Conservation (phyloP, 2,329 filamentous ascomycete species). For the Colletotrichum graminicola region DNA sequence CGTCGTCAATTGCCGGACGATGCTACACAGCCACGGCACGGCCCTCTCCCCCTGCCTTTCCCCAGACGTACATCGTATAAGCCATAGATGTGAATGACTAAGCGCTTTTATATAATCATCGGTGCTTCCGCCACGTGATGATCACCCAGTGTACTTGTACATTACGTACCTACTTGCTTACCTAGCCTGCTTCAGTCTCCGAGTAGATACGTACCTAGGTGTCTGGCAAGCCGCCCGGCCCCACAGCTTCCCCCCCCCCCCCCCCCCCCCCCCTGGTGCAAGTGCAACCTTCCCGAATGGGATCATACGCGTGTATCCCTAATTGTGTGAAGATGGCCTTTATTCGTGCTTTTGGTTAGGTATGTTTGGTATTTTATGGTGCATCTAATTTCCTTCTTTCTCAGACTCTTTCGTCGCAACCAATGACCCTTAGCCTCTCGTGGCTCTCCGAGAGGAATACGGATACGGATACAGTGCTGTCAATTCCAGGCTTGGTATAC, state of each 20-base stretch:
- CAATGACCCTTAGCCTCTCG: background rate
- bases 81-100: background rate
- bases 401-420: background rate
- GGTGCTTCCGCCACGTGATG: too few species aligned
- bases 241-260: constrained; percentile 1
- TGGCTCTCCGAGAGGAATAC: background rate
- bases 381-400: background rate
- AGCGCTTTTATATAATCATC: background rate
- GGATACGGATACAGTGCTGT: background rate
- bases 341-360: background rate
- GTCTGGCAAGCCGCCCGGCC: too few species aligned
- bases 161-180: too few species aligned
- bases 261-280: constrained; percentile 24
- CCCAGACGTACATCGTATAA: background rate
- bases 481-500: constrained; percentile 9
- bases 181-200: too few species aligned
- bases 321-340: constrained; percentile 21
- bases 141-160: too few species aligned
- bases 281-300: constrained; percentile 39
- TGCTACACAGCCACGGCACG: too few species aligned
- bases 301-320: constrained; percentile 2
- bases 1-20: background rate
- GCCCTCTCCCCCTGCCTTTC: too few species aligned
- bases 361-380: background rate
- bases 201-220: too few species aligned